Conservation (phyloP, 106 monocot species). For the Dactylorhiza incarnata region DNA sequence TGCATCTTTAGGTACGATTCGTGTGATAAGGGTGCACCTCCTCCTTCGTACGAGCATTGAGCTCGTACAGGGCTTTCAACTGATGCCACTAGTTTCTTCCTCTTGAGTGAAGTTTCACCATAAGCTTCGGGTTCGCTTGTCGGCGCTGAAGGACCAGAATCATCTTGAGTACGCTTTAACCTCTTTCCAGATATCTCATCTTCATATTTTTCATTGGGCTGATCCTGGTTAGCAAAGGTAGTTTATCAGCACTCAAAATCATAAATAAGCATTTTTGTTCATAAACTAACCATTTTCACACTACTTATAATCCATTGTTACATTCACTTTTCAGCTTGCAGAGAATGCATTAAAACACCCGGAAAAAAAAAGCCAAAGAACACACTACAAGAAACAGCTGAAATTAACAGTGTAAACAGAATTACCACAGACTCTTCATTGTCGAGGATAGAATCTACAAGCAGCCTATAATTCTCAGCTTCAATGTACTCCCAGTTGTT, state of each 20-base stretch:
- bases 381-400: neutral
- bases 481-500: conserved; percentile 66
- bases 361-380: neutral
- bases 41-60: neutral
- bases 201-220: conserved; percentile 3
- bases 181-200: conserved; percentile 16
- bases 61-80: neutral
- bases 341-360: neutral
- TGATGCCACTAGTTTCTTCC: conserved; percentile 6
- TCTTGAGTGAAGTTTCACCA: conserved; percentile 10
- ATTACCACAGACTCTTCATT: conserved; percentile 16
- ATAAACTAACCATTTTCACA: neutral
- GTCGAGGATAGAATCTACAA: conserved; percentile 54
- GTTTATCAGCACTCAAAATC: neutral
- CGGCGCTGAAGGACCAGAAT: conserved; percentile 3
- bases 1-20: neutral
- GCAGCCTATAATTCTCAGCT: conserved; percentile 46
- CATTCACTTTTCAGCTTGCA: neutral
- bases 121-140: neutral
- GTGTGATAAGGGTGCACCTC: neutral
- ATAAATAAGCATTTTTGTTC: neutral
- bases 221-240: conserved; percentile 10
- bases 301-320: neutral
- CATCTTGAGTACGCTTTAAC: conserved; percentile 11
- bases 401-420: conserved; percentile 1